Evolutionary conservation across 495 filamentous ascomycete species (phyloP).

Genomic region (Durotheca rogersii): DNA sequence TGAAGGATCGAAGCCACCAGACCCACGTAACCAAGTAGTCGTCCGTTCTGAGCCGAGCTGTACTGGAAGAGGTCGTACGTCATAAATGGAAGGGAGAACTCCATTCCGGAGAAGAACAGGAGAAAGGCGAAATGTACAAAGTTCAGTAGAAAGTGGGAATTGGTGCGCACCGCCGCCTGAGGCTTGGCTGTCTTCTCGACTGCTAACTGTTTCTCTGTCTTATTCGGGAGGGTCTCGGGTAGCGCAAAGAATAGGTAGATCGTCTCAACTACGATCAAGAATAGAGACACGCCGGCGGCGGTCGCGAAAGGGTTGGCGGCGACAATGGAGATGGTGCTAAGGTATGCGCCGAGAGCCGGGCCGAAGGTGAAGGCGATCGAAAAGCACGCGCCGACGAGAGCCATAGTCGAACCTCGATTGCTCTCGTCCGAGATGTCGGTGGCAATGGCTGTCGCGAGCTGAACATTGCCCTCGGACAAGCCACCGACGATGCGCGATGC

Average conservation of each 20-base stretch:
- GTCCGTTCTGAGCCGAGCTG: constrained; percentile 74
- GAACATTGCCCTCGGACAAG: constrained; percentile 93
- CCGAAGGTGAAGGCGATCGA: constrained; percentile 96
- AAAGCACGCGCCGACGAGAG: constrained; percentile 93
- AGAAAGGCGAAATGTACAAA: constrained; percentile 86
- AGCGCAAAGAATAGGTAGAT: constrained; percentile 81
- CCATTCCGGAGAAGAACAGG: constrained; percentile 95
- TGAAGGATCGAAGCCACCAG: constrained; percentile 90
- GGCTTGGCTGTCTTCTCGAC: constrained; percentile 26
- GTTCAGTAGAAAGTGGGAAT: constrained; percentile 82
- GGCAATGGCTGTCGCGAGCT: constrained; percentile 94
- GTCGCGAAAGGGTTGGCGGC: constrained; percentile 90
- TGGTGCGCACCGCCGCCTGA: constrained; percentile 56
- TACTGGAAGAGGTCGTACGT: constrained; percentile 89
- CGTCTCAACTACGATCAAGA: constrained; percentile 82
- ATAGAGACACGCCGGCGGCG: constrained; percentile 80
- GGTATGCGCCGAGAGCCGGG: constrained; percentile 82
- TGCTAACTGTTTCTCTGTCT: constrained; percentile 35
- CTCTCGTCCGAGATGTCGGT: constrained; percentile 88
- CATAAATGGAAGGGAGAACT: constrained; percentile 95
- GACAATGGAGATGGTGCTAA: constrained; percentile 72
- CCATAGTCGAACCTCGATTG: constrained; percentile 86
- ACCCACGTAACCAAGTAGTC: constrained; percentile 89
- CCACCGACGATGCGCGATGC: constrained; percentile 90
- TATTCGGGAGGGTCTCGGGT: constrained; percentile 79